Evolutionary conservation across 2,329 filamentous ascomycete species (phyloP).

Genomic region (Cryphonectria carpinicola): DNA sequence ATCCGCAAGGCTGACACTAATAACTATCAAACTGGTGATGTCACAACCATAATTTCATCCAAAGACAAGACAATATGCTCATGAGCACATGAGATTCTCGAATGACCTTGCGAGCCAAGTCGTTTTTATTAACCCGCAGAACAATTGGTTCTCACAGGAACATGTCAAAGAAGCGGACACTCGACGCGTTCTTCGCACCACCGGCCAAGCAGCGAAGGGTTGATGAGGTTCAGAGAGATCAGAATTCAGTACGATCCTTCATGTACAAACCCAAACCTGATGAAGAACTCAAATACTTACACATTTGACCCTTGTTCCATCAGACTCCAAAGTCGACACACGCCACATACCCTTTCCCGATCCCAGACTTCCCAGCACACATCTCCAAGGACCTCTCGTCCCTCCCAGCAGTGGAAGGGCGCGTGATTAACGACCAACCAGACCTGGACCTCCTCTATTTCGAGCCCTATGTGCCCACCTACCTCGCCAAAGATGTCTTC

Average conservation of each 20-base stretch:
- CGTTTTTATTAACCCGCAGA: neutral
- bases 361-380: conserved; percentile 46
- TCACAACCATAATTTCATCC: conserved; percentile 12
- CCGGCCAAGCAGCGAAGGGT: conserved; percentile 43
- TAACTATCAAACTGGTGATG: conserved; percentile 20
- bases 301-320: neutral
- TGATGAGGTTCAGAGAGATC: conserved; percentile 18
- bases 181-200: conserved; percentile 70
- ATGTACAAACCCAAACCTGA: conserved; percentile 6
- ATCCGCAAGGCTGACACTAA: conserved; percentile 29
- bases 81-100: neutral
- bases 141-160: neutral
- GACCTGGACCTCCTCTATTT: conserved; percentile 78
- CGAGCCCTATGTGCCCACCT: conserved; percentile 68
- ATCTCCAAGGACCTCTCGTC: conserved; percentile 46
- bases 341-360: conserved; percentile 54
- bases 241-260: neutral
- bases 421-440: conserved; percentile 65
- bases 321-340: conserved; percentile 45
- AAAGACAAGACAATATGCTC: neutral
- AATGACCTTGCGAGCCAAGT: too few relatives aligned
- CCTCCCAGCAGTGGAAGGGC: conserved; percentile 56
- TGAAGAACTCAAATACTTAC: too few relatives aligned
- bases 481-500: conserved; percentile 64
- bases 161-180: conserved; percentile 60